A percentile compares a stretch with the other conserved stretches of the same genome.
phyloP scores from a whole-genome alignment of 495 filamentous ascomycete species.

The Pyrenula aspistea region DNA sequence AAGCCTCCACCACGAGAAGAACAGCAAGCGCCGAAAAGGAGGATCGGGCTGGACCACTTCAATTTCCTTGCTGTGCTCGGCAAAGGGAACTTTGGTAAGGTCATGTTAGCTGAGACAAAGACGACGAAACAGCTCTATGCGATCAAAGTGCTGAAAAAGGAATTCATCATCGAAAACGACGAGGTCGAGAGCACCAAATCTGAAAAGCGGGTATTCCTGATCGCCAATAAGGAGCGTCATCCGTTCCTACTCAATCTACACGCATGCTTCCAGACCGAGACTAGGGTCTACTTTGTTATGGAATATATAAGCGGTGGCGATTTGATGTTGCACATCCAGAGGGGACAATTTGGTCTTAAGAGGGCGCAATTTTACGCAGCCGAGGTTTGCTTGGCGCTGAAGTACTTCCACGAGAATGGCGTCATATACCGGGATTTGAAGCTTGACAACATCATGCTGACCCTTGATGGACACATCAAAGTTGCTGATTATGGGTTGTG shows the following conservation, averaged over 20 bases:
- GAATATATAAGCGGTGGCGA: conserved; percentile 99
- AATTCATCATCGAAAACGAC: conserved; percentile 99
- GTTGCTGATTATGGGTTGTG: conserved; percentile 97
- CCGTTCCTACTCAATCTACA: conserved; percentile 93
- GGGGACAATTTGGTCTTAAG: conserved; percentile 90
- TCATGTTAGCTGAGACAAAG: conserved; percentile 99
- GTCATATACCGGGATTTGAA: conserved; percentile 99
- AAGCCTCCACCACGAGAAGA: conserved; percentile 24
- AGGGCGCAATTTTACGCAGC: conserved; percentile 98
- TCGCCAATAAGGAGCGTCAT: conserved; percentile 96
- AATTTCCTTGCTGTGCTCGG: conserved; percentile 98
- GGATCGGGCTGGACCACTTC: conserved; percentile 96
- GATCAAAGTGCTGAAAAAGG: conserved; percentile 99
- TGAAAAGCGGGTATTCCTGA: conserved; percentile 92
- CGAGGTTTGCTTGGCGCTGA: conserved; percentile 92
- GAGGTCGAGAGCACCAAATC: conserved; percentile 98
- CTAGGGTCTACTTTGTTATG: conserved; percentile 98
- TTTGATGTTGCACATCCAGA: conserved; percentile 97
- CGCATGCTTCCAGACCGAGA: conserved; percentile 99
- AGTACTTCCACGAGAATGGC: conserved; percentile 99
- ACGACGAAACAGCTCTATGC: conserved; percentile 82
- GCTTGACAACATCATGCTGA: conserved; percentile 95
- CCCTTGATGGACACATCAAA: conserved; percentile 95
- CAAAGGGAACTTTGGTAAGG: conserved; percentile 99
- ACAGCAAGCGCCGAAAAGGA: conserved; percentile 49